Base-by-base conservation (phyloP, 2,329 filamentous ascomycete species). In the Verticillium dahliae region DNA sequence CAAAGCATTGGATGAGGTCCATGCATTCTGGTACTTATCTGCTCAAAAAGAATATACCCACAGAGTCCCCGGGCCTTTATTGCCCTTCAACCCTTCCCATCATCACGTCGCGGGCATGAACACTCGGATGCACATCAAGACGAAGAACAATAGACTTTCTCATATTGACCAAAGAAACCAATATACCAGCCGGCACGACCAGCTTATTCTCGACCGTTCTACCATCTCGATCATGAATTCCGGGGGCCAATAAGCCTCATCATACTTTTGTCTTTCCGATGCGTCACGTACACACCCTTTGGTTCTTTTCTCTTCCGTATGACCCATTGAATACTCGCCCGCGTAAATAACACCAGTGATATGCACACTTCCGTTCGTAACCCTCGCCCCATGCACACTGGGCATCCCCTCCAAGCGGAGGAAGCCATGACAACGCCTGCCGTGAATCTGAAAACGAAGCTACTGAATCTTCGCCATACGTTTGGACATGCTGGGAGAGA, bases 401-500 rank as follows among this genome's bases (percentile, higher is more conserved):
- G n/a, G 22, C n/a, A 9, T 6, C 6, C 45, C n/a, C 45, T 22
- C 6, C 18, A 50, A 50, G 45, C 22, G 45, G 18, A 27, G 45
- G 45, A 22, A n/a, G 18, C 45, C 9, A 18, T 11, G 7, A 50
- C 6, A 50, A 50, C 45, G 45, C 45, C 45, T 50, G 45, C 45
- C 6, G 45, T 50, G 45, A 37, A 27, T 50, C 18, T 50, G 45
- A n/a, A 18, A 50, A 50, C n/a, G 45, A 50, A 50, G 9, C 55
- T 61, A 64, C 52, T 65, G 65, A 22, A 83, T 76, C 65, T 79
- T 75, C n/a, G 81, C 76, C 79, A 86, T 84, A 67, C 84, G 80
- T 77, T 83, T 86, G 27, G 85, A 85, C 86, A 89, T 89, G 71
- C 85, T 88, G 65, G 58, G 34, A 35, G 55, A 35, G 14, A n/a